Evolutionary conservation across 768 basidiomycete genomes (phyloP).

Genomic region (Dentipellis sp.): DNA sequence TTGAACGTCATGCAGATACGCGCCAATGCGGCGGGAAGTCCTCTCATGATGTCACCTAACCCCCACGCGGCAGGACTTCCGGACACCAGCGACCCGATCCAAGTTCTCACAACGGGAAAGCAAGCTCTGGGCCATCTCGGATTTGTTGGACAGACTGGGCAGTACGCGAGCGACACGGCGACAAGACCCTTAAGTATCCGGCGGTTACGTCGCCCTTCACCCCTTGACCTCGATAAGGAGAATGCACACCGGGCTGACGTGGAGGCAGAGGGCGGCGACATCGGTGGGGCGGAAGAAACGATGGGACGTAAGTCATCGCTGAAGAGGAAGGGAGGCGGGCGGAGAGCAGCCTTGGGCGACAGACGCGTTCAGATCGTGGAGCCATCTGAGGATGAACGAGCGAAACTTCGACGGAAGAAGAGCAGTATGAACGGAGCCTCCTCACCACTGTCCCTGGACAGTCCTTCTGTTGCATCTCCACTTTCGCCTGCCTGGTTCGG

Average conservation of each 20-base stretch:
- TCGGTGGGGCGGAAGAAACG: constrained; percentile 1
- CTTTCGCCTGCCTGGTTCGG: constrained; percentile 68
- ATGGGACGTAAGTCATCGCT: constrained; percentile 32
- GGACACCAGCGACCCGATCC: background rate
- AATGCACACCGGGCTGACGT: constrained; percentile 26
- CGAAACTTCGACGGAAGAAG: constrained; percentile 25
- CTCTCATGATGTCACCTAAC: constrained; percentile 1
- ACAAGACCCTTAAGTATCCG: constrained; percentile 39
- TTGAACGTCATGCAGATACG: constrained; percentile 64
- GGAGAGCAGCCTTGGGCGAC: constrained; percentile 14
- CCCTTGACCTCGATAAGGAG: constrained; percentile 44
- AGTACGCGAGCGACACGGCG: constrained; percentile 6
- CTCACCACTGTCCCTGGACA: constrained; percentile 2
- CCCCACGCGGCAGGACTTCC: background rate
- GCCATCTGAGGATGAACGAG: constrained; percentile 23
- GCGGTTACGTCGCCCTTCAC: constrained; percentile 11
- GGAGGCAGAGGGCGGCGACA: background rate
- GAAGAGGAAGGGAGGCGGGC: constrained; percentile 21
- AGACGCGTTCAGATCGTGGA: constrained; percentile 46
- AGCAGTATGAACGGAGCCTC: constrained; percentile 17
- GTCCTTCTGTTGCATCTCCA: constrained; percentile 35
- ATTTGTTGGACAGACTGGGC: constrained; percentile 2
- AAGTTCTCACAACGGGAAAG: background rate
- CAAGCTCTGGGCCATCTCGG: constrained; percentile 5
- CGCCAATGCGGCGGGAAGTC: constrained; percentile 18